Base-by-base conservation (phyloP, 2,329 filamentous ascomycete genomes). In the Ilyonectria robusta region DNA sequence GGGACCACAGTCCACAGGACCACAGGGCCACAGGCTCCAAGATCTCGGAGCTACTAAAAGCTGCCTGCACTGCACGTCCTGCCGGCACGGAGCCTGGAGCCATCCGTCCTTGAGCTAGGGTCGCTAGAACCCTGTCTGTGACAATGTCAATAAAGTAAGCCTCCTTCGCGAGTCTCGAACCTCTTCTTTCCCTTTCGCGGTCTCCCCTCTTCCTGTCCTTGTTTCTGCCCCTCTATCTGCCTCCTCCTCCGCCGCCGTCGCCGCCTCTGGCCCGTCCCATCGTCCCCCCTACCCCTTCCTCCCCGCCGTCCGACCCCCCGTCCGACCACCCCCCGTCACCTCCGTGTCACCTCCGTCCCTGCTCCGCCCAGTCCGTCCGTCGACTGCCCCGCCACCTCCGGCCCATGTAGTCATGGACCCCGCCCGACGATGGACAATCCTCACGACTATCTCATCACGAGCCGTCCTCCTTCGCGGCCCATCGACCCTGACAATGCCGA, bases 131-230 rank as follows among this genome's bases (percentile, higher is more conserved):
- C 77, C 75, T 78, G 75, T 77, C 77, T 67, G 73, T 77, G 75
- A 83, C 77, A 78, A 87, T 87, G 85, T 87, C 85, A 78, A 86
- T 87, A 84, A 87, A 87, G 85, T 87, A 82, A 83, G 83, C 82
- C 77, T 77, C 73, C 69, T 75, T 73, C 68, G 71, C 76, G 73
- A 74, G 69, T 67, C 70, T 71, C 72, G 73, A 75, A 67, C 67
- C 70, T 72, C 73, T 68, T 73, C 68, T 70, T 64, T 60, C 62
- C 69, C 65, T 66, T 66, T 72, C 68, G 64, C 70, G 69, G 64
- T n/a, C 68, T 72, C 65, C 70, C 68, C 62, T 73, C 61, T 69
- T 66, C 54, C 65, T 65, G 61, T 51, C 70, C 68, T 69, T 67
- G 61, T 72, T 59, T 37, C 68, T 65, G 54, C 50, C 46, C 66